Evolutionary conservation across 2,329 filamentous ascomycete species (phyloP), one percentile per base, ranked within the genome.

Genomic region (Colletotrichum theobromicola): DNA sequence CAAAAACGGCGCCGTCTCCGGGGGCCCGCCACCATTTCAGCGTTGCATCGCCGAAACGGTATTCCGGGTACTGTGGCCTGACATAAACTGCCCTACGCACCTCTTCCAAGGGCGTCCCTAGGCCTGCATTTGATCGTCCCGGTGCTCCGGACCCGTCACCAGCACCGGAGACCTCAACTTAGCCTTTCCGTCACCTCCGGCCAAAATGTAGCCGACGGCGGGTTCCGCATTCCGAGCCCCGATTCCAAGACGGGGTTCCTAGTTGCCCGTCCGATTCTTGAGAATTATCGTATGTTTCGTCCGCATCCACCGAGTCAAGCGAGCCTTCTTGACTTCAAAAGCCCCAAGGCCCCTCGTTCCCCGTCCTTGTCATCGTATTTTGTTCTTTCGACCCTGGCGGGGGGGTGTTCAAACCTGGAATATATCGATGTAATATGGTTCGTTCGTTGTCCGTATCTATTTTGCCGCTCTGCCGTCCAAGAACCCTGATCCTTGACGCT

Each of bases 91-190:
- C 72, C 68, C 62, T 72, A 67, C 55, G 42, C 72, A 57, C 57
- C 18, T 34, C n/a, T 37, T 67, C 57, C 68, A 67, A 67, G 68
- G 68, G 62, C 68, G 69, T 58, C 67, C 72, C 72, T 74, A 42
- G 61, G 30, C 61, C 63, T 71, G 62, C 61, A 66, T 50, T 35
- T 67, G 68, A 75, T 67, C 68, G 46, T 67, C 72, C 72, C 72
- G 62, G 62, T 18, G 28, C 68, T 65, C 57, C 57, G 68, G 72
- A 26, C 68, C 62, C 72, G 57, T 61, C 24, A 37, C 67, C 53
- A 35, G 32, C 13, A 16, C 62, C 72, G 46, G 42, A 60, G 37
- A 46, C 60, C 42, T 62, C n/a, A 46, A 65, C 34, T 42, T 35
- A 53, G 28, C 42, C 63, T 72, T 42, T 42, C 57, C 63, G 69